phyloP scores from a whole-genome alignment of 352 stramenopile genomes.

The Peronospora destructor region DNA sequence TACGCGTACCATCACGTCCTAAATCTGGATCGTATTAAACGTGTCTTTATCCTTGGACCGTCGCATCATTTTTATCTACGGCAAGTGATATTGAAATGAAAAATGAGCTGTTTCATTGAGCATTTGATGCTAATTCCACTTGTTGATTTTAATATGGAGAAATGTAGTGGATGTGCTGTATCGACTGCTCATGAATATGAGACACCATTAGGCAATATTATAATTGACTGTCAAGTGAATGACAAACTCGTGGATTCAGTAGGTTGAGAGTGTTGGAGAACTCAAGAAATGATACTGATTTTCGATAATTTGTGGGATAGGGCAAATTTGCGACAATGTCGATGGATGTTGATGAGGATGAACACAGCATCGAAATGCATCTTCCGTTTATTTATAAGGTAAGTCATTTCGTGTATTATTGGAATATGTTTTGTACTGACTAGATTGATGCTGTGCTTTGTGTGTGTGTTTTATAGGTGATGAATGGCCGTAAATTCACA shows the following conservation, averaged over 20 bases:
- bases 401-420: background rate
- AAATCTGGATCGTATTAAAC: conserved; percentile 58
- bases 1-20: conserved; percentile 89
- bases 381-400: conserved; percentile 92
- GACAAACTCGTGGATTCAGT: conserved; percentile 82
- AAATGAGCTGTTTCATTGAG: background rate
- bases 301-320: conserved; percentile 11
- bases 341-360: conserved; percentile 88
- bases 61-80: conserved; percentile 94
- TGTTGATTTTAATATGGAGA: background rate
- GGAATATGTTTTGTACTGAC: background rate
- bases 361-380: conserved; percentile 97
- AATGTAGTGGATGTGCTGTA: conserved; percentile 66
- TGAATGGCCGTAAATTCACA: conserved; percentile 74
- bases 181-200: conserved; percentile 84
- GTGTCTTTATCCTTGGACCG: conserved; percentile 90
- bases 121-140: too few species aligned
- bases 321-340: conserved; percentile 76
- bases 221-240: conserved; percentile 87
- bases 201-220: conserved; percentile 92
- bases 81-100: conserved; percentile 27
- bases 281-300: too few species aligned
- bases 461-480: conserved; percentile 32
- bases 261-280: conserved; percentile 3
- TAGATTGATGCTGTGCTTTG: background rate